Conservation (phyloP, 345 rosid genomes). For the Hibiscus tridactylites region DNA sequence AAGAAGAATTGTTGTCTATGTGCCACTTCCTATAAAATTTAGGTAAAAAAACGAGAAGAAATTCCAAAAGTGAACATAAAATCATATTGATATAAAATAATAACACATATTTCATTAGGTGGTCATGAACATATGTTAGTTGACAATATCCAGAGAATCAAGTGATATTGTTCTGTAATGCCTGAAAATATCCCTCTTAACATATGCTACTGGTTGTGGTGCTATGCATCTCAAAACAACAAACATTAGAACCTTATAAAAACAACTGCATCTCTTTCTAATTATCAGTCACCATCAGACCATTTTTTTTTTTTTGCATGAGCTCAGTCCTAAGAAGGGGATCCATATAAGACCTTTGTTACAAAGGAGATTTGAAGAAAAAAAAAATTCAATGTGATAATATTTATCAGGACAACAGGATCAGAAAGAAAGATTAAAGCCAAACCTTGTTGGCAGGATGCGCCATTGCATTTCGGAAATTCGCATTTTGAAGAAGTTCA, state of each 20-base stretch:
- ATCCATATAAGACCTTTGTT: not conserved
- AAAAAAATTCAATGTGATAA: slow-evolving; percentile 9
- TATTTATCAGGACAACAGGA: not conserved
- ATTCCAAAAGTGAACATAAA: not conserved
- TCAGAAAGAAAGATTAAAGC: slow-evolving; percentile 7
- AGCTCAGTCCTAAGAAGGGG: not conserved
- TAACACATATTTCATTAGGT: not conserved
- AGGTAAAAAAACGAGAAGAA: slow-evolving; percentile 1
- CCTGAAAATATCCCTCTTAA: not conserved
- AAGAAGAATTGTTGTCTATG: slow-evolving; percentile 96
- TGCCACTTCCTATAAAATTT: slow-evolving; percentile 60
- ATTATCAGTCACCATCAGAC: not conserved
- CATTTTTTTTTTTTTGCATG: not conserved
- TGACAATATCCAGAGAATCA: not conserved
- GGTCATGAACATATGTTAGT: not conserved
- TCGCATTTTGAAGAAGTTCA: slow-evolving; percentile 91
- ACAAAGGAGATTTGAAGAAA: not conserved
- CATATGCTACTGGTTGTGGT: not conserved
- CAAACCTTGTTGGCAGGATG: slow-evolving; percentile 92
- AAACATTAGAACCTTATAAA: not conserved
- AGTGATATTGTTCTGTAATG: not conserved
- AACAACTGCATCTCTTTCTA: not conserved
- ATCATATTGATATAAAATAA: not conserved
- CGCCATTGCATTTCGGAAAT: slow-evolving; percentile 91
- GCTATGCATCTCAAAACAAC: not conserved